Evolutionary conservation across 352 stramenopile species (phyloP), one percentile per base, ranked within the genome.

Genomic region (Blastocystis sp.): DNA sequence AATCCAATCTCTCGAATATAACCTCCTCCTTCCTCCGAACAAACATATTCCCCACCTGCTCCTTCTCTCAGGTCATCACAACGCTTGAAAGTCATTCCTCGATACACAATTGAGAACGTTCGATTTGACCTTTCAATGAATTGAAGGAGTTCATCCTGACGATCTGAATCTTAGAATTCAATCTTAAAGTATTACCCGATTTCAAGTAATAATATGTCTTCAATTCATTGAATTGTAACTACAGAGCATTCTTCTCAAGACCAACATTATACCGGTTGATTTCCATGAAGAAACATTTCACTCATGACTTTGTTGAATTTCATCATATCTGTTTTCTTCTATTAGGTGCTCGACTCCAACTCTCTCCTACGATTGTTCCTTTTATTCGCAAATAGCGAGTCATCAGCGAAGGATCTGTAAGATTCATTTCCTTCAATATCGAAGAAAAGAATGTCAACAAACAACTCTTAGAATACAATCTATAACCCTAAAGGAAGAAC

Each of bases 401-500:
- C 59, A 37, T 61, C 19, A 61, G 12, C 54, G 54, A 32, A 7
- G 27, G 19, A 32, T 61, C 54, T n/a, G 19, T 7, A 32, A 32
- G 54, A 61, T 61, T 61, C 54, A 61, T 32, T 61, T 61, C 19
- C 54, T 32, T 61, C 19, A 32, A 2, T 9, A 46, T 9, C 39
- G 39, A 46, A 46, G 39, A 46, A 46, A 46, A 46, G 39, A 46
- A 46, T 46, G 39, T 46, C 39, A 61, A 61, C 27, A 32, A 32
- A 32, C 54, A 32, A 14, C 27, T 12, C 54, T 7, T 61, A 61
- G 54, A 61, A 61, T 32, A 61, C 54, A 32, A 12, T 16, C 5
- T 61, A 61, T 61, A 61, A n/a, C 54, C 54, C 63, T 75, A 75
- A 27, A 75, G 37, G 29, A 75, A 54, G 29, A 75, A 75, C 63